Conservation (phyloP, 2,329 filamentous ascomycete species). For the Colletotrichum agaves region DNA sequence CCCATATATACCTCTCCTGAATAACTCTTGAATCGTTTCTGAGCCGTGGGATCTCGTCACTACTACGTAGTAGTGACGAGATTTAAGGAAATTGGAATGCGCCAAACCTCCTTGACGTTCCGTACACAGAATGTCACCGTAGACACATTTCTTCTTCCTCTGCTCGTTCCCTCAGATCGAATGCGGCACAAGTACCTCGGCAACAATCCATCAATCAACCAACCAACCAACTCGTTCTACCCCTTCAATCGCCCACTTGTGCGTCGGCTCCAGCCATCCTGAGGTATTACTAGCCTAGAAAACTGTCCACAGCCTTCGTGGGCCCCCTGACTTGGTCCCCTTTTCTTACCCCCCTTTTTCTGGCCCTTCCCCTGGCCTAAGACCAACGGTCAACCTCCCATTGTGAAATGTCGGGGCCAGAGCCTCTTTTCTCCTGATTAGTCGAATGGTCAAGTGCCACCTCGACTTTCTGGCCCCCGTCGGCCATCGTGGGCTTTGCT, state of each 20-base stretch:
- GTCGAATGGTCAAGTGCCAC: conserved; percentile 17
- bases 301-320: neutral
- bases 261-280: neutral
- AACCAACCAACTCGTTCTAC: neutral
- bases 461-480: conserved; percentile 14
- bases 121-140: too few species aligned
- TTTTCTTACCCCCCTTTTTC: neutral
- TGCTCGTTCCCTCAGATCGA: neutral
- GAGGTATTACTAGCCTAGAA: neutral
- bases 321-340: conserved; percentile 7
- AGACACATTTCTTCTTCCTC: neutral
- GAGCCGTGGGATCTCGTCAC: too few species aligned
- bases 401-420: conserved; percentile 4
- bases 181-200: conserved; percentile 5
- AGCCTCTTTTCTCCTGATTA: conserved; percentile 4
- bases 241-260: neutral
- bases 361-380: neutral
- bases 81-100: too few species aligned
- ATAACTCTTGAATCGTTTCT: too few species aligned
- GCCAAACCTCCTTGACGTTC: too few species aligned
- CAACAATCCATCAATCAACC: neutral
- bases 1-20: neutral
- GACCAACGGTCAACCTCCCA: neutral
- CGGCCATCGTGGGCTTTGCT: conserved; percentile 14
- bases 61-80: too few species aligned